Evolutionary conservation across 2,329 filamentous ascomycete genomes (phyloP).

Genomic region (Verticillium longisporum): DNA sequence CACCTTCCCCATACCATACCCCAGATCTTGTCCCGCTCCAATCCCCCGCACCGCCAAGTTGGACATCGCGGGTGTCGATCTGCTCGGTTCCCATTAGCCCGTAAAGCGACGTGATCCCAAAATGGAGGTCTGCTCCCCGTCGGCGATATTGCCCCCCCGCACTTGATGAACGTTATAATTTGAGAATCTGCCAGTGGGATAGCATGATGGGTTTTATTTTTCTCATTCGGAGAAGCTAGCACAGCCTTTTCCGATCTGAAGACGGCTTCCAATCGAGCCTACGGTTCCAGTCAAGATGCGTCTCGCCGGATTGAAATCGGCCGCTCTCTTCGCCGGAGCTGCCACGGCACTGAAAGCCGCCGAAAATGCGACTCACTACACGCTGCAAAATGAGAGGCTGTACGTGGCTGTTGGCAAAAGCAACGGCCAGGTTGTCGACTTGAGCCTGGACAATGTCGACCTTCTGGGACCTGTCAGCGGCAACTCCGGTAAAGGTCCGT

Average conservation of each 20-base stretch:
- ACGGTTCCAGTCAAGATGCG: background rate
- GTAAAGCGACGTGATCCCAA: background rate
- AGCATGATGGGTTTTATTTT: background rate
- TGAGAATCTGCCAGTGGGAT: no score
- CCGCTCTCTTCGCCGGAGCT: background rate
- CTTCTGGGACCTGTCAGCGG: slow-evolving; percentile 34
- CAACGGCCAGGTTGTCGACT: slow-evolving; percentile 25
- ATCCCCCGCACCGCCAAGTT: background rate
- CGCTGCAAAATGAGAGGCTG: slow-evolving; percentile 28
- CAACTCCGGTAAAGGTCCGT: slow-evolving; percentile 42
- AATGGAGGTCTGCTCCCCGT: background rate
- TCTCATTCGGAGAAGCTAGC: no score
- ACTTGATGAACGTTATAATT: background rate
- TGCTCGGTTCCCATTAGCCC: background rate
- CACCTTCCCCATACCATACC: background rate
- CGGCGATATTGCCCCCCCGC: no score
- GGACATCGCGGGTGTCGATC: background rate
- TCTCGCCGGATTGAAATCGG: background rate
- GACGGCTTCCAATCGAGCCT: background rate
- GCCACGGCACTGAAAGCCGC: slow-evolving; percentile 2
- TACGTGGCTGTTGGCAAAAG: slow-evolving; percentile 27
- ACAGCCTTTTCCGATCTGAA: background rate
- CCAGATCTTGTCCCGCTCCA: background rate
- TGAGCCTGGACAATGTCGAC: slow-evolving; percentile 32
- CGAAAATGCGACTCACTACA: slow-evolving; percentile 23